phyloP scores from a whole-genome alignment of 2,329 filamentous ascomycete genomes.

The Botrytis squamosa region DNA sequence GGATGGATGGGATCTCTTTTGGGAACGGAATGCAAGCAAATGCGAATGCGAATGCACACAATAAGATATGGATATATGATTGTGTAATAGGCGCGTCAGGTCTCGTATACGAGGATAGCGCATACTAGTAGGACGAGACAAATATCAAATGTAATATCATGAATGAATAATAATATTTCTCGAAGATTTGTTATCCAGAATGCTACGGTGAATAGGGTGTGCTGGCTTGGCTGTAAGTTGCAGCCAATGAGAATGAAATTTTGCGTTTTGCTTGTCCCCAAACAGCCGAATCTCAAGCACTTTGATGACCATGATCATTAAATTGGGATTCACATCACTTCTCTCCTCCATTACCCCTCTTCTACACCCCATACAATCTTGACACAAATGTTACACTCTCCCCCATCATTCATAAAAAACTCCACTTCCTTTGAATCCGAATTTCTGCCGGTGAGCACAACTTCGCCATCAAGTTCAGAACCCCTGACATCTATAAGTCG shows the following conservation, averaged over 20 bases:
- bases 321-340: not conserved
- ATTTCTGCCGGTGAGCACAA: not conserved
- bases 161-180: slow-evolving; percentile 23
- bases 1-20: slow-evolving; percentile 9
- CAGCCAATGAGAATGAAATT: not conserved
- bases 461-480: not conserved
- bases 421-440: not conserved
- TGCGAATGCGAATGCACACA: slow-evolving; percentile 16
- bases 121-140: not conserved
- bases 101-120: not conserved
- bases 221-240: not conserved
- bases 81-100: slow-evolving; percentile 14
- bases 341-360: not conserved
- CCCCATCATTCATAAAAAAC: not conserved
- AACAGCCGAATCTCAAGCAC: not conserved
- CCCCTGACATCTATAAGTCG: not conserved
- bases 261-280: not conserved
- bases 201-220: not conserved
- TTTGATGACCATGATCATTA: not conserved
- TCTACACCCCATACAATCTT: not conserved
- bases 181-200: not conserved
- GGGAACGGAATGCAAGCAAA: slow-evolving; percentile 10
- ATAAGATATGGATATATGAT: slow-evolving; percentile 22
- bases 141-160: slow-evolving; percentile 32
- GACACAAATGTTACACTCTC: not conserved